These are phyloP conservation scores for Phytopythium mirpurense DNA, from an alignment of 352 stramenopile species.

Conservation along the genomic window DNA sequence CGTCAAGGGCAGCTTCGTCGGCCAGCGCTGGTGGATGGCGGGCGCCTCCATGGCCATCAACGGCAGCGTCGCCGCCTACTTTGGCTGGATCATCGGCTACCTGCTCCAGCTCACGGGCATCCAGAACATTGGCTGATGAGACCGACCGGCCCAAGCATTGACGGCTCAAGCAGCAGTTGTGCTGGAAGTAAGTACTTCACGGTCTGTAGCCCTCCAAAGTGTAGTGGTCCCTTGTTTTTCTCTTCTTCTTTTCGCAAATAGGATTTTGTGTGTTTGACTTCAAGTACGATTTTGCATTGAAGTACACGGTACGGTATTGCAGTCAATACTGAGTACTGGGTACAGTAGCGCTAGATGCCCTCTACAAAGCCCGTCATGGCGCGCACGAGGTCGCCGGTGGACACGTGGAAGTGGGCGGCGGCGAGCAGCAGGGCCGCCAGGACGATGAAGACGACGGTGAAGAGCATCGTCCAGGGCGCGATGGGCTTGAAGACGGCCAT, in stretches of 20 bases:
- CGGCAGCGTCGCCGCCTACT: constrained; percentile 63
- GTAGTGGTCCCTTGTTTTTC: too few relatives aligned
- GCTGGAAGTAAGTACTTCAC: too few relatives aligned
- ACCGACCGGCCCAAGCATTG: too few relatives aligned
- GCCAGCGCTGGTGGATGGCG: constrained; percentile 66
- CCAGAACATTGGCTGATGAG: constrained; percentile 44
- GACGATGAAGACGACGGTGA: constrained; percentile 53
- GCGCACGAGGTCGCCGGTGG: constrained; percentile 45
- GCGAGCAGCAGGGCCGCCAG: constrained; percentile 31
- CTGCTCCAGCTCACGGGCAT: constrained; percentile 77
- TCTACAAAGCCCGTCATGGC: constrained; percentile 65
- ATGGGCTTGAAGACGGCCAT: constrained; percentile 58
- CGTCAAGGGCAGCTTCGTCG: constrained; percentile 87
- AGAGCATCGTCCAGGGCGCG: constrained; percentile 50
- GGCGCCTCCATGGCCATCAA: constrained; percentile 77
- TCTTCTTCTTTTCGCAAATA: too few relatives aligned
- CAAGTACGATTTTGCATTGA: too few relatives aligned
- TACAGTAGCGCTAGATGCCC: constrained; percentile 26
- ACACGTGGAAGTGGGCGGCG: constrained; percentile 35
- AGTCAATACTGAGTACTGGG: too few relatives aligned
- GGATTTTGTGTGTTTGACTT: too few relatives aligned
- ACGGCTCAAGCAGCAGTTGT: too few relatives aligned
- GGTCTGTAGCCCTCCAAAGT: too few relatives aligned
- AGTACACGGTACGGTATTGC: too few relatives aligned
- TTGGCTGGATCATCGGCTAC: constrained; percentile 79